Evolutionary conservation across 225 moss, liverwort and hornwort genomes (phyloP).

Genomic region (Takakia lepidozioides): DNA sequence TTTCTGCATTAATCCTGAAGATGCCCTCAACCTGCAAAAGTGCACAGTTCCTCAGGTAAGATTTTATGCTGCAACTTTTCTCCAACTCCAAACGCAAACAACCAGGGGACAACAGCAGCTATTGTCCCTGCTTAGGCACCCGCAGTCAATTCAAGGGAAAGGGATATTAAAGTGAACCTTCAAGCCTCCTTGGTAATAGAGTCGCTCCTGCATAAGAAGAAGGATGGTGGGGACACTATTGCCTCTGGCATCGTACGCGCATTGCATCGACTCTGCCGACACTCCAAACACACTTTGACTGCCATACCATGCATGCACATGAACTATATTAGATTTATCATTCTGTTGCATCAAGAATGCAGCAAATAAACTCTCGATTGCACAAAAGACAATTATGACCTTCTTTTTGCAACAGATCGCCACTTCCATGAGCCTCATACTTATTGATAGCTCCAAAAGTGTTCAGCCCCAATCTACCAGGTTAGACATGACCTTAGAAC

Average conservation of each 20-base stretch:
- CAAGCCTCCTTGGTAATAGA: slow-evolving; percentile 88
- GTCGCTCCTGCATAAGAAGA: slow-evolving; percentile 84
- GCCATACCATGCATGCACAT: slow-evolving; percentile 16
- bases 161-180: slow-evolving; percentile 37
- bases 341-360: too few species aligned
- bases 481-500: too few species aligned
- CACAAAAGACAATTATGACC: too few species aligned
- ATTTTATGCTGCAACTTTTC: too few species aligned
- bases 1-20: slow-evolving; percentile 97
- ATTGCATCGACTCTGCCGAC: slow-evolving; percentile 97
- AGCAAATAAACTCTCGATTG: too few species aligned
- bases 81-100: too few species aligned
- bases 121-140: too few species aligned
- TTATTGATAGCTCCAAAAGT: slow-evolving; percentile 20
- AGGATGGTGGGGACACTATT: slow-evolving; percentile 96
- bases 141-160: too few species aligned
- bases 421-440: slow-evolving; percentile 10
- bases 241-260: slow-evolving; percentile 74
- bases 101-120: too few species aligned
- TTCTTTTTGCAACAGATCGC: slow-evolving; percentile 4
- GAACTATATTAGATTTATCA: slow-evolving; percentile 8
- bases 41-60: too few species aligned
- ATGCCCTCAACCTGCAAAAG: slow-evolving; percentile 81
- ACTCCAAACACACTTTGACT: slow-evolving; percentile 97
- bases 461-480: slow-evolving; percentile 14